These are phyloP conservation scores for Chlorella variabilis DNA, from an alignment of 163 green algal species.

Conservation along the genomic window DNA sequence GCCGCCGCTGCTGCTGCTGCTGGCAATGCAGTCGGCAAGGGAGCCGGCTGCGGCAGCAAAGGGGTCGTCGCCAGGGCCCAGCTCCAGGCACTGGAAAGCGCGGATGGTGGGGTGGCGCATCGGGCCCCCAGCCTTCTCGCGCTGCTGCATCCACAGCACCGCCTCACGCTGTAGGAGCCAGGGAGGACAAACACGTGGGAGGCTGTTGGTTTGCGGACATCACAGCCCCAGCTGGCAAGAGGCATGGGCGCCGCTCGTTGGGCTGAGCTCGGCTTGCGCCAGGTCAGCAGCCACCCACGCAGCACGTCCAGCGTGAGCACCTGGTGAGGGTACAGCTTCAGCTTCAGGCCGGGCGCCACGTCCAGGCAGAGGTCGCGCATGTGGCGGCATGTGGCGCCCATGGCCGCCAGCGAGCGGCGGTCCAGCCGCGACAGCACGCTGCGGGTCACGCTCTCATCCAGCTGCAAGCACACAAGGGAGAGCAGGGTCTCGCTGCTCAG, in stretches of 20 bases:
- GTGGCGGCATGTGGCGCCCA: slow-evolving; percentile 19
- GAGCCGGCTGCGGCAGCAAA: neutral
- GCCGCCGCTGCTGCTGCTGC: too few species aligned
- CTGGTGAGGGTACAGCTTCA: slow-evolving; percentile 84
- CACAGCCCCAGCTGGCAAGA: too few species aligned
- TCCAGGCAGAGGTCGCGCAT: slow-evolving; percentile 44
- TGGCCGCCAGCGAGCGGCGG: neutral
- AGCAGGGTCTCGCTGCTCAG: too few species aligned
- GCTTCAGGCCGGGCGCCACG: slow-evolving; percentile 66
- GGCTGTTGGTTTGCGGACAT: neutral
- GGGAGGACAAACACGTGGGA: too few species aligned
- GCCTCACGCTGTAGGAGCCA: neutral
- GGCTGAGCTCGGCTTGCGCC: too few species aligned
- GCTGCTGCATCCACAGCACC: neutral
- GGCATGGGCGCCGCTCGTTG: too few species aligned
- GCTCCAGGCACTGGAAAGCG: slow-evolving; percentile 28
- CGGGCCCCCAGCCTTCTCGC: neutral
- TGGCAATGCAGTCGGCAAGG: neutral
- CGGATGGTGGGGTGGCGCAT: slow-evolving; percentile 57
- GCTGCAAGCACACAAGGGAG: neutral
- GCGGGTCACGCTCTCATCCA: neutral
- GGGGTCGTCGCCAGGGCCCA: neutral
- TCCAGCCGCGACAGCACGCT: neutral
- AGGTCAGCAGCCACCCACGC: too few species aligned
- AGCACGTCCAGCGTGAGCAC: neutral